Percentiles rank a stretch among this genome's conserved stretches.
Conservation (phyloP, 768 basidiomycete genomes). For the Asterophora parasitica region DNA sequence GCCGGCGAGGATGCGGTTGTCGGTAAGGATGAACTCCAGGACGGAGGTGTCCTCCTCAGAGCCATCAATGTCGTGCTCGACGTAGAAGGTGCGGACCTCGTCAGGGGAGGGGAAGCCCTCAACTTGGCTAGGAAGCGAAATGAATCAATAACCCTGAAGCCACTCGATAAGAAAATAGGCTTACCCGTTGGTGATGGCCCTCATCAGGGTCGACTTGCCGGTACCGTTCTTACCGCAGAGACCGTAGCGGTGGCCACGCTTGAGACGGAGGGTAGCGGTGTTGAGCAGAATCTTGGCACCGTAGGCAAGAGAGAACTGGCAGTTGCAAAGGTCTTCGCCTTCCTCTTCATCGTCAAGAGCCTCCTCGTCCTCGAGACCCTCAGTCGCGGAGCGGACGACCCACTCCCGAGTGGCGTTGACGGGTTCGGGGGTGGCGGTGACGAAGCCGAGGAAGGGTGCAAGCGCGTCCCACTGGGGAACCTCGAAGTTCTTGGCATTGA, state of each 20-base stretch:
- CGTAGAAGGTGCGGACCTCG: constrained; percentile 97
- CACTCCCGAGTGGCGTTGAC: constrained; percentile 71
- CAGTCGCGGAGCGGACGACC: constrained; percentile 85
- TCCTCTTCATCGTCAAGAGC: constrained; percentile 89
- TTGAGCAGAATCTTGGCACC: constrained; percentile 98
- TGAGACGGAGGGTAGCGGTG: constrained; percentile 93
- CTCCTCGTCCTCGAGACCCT: constrained; percentile 63
- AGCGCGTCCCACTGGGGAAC: constrained; percentile 82
- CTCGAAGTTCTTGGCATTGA: constrained; percentile 91
- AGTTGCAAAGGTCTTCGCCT: constrained; percentile 98
- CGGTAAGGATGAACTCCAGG: constrained; percentile 79
- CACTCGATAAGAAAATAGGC: constrained; percentile 9
- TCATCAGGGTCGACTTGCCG: constrained; percentile 94
- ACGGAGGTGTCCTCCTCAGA: constrained; percentile 90
- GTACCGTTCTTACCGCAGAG: constrained; percentile 98
- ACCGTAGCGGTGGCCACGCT: constrained; percentile 98
- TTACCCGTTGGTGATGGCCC: constrained; percentile 83
- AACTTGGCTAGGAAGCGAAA: constrained; percentile 56
- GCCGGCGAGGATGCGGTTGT: constrained; percentile 73
- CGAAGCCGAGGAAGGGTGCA: constrained; percentile 69
- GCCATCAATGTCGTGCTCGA: constrained; percentile 98
- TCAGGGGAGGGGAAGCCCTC: constrained; percentile 98
- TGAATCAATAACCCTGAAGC: constrained; percentile 26
- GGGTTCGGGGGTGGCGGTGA: constrained; percentile 60
- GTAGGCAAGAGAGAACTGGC: constrained; percentile 97